Percentiles rank a stretch among this genome's conserved stretches.
phyloP scores from a whole-genome alignment of 2,329 filamentous ascomycete species.

The Pochonia chlamydosporia region DNA sequence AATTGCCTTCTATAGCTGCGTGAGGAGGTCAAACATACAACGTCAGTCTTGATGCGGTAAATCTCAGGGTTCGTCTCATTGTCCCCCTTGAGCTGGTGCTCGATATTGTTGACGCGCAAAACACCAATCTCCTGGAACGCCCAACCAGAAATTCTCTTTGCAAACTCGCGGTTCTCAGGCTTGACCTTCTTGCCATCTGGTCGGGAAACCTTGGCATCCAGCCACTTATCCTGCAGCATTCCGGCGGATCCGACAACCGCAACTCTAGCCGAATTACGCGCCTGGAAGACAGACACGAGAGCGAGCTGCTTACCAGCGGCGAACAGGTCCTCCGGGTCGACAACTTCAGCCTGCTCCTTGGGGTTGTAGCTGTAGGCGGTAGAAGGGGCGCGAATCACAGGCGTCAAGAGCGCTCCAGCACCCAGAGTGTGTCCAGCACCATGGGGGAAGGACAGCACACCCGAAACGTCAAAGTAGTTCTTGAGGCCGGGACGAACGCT shows the following conservation, averaged over 20 bases:
- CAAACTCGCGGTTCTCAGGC: constrained; percentile 79
- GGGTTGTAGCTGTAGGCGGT: constrained; percentile 93
- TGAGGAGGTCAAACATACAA: constrained; percentile 57
- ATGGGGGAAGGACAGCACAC: constrained; percentile 72
- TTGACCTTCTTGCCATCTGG: constrained; percentile 45
- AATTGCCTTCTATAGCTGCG: too few species aligned
- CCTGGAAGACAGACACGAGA: constrained; percentile 81
- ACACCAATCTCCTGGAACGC: constrained; percentile 93
- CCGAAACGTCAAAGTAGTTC: constrained; percentile 62
- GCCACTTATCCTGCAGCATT: constrained; percentile 84
- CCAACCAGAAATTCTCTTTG: constrained; percentile 83
- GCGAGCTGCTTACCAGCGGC: constrained; percentile 78
- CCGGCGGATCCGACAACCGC: constrained; percentile 81
- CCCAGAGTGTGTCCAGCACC: constrained; percentile 79
- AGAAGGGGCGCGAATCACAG: constrained; percentile 73
- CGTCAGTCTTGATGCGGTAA: constrained; percentile 94
- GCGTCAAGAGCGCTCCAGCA: constrained; percentile 68
- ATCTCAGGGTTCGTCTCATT: constrained; percentile 73
- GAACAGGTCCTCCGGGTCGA: constrained; percentile 71
- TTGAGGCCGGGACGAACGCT: constrained; percentile 62
- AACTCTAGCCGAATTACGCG: constrained; percentile 87
- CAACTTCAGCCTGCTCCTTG: constrained; percentile 68
- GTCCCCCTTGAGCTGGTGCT: constrained; percentile 61
- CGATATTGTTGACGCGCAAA: constrained; percentile 73
- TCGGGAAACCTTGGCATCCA: constrained; percentile 71